Percentiles rank a stretch among this genome's conserved stretches.
Evolutionary conservation across 2,329 filamentous ascomycete genomes (phyloP).

Genomic region (Colletotrichum noveboracense): DNA sequence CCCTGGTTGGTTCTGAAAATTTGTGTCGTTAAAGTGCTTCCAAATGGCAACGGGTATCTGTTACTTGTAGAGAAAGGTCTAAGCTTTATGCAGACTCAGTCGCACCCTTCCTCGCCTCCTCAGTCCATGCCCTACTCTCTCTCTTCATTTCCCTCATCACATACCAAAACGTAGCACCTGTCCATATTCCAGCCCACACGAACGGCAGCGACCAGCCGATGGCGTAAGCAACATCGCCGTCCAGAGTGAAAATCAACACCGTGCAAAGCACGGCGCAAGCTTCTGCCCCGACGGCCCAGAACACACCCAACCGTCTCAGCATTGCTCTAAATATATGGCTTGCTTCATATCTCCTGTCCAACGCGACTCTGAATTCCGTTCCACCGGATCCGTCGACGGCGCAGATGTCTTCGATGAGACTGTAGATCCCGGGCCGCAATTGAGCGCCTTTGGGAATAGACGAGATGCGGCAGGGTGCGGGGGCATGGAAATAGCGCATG

Average conservation of each 20-base stretch:
- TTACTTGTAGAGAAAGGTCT: neutral
- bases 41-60: neutral
- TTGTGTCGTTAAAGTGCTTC: neutral
- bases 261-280: slow-evolving; percentile 26
- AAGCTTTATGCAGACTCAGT: neutral
- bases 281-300: slow-evolving; percentile 47
- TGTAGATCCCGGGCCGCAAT: slow-evolving; percentile 58
- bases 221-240: slow-evolving; percentile 25
- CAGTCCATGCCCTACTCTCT: slow-evolving; percentile 29
- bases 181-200: slow-evolving; percentile 28
- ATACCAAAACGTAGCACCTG: slow-evolving; percentile 28
- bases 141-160: slow-evolving; percentile 28
- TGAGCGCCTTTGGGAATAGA: slow-evolving; percentile 54
- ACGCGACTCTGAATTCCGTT: slow-evolving; percentile 54
- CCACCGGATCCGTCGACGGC: slow-evolving; percentile 58
- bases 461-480: slow-evolving; percentile 55
- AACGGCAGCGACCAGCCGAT: slow-evolving; percentile 30
- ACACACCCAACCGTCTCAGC: slow-evolving; percentile 54
- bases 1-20: no score
- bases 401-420: slow-evolving; percentile 57
- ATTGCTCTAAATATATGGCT: slow-evolving; percentile 58
- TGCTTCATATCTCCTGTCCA: slow-evolving; percentile 57
- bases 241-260: slow-evolving; percentile 27
- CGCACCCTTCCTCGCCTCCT: slow-evolving; percentile 19
- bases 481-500: slow-evolving; percentile 46